Evolutionary conservation across 805 yeast genomes (phyloP), one percentile per base, ranked within the genome.

Genomic region (Candida manassasensis): DNA sequence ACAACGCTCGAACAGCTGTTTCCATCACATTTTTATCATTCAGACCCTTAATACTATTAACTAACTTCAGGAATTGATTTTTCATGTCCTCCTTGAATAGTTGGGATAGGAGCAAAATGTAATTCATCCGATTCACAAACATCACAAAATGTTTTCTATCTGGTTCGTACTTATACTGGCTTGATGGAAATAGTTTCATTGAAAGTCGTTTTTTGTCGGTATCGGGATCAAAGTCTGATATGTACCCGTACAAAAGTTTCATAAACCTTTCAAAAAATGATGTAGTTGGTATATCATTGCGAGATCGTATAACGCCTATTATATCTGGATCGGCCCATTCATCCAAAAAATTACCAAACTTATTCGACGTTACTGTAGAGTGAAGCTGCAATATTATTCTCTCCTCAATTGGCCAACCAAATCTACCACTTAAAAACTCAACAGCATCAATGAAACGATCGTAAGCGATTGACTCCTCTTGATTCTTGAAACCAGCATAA

Each of bases 121-220:
- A 55, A 36, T 67, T 67, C 24, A 64, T 39, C 22, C 73, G 44
- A 38, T 67, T 67, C 19, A 56, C 44, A 35, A 56, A 66, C 55
- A 61, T 61, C 4, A 51, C 50, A 28, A 48, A 53, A 31, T 56
- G 54, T 6, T 39, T 44, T 33, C 48, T 47, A 8, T 52, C 59
- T 14, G 46, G 48, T 18, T 48, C 49, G 33, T 61, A 64, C 3
- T 44, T 50, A 30, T 51, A 64, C 29, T 55, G 59, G 35, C 71
- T 65, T 2, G 71, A 62, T 0, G 63, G 57, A 22, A 65, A 50
- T 22, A 67, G 40, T 38, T 67, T 66, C 6, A 62, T 55, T 1
- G 61, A 48, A 17, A 67, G 43, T 32, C 58, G 50, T 34, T 48
- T 61, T 34, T 45, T 52, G 35, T 44, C 51, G 24, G 39, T 44